Evolutionary conservation across 2,329 filamentous ascomycete genomes (phyloP), one percentile per base, ranked within the genome.

Genomic region (Fusarium albosuccineum): DNA sequence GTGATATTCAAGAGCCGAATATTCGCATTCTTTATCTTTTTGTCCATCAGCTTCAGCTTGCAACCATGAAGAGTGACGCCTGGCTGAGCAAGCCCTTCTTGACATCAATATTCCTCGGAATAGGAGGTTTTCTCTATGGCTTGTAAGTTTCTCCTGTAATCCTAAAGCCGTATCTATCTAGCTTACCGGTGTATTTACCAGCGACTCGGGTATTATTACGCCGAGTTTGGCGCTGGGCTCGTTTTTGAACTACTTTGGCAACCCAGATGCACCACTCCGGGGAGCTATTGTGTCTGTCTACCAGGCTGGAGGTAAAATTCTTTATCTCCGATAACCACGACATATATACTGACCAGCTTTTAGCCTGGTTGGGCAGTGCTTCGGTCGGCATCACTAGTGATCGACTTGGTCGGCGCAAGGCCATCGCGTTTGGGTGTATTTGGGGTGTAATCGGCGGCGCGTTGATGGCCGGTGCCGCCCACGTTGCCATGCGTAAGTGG

Each of bases 181-280:
- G 1, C 26, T 26, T 8, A 36, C 51, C n/a, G 16, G 46, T 2
- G 37, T 3, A 2, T 0, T 1, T 17, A 2, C 40, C 46, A 81
- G 79, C 54, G 79, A 81, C 60, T 81, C 79, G 6, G 79, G 79
- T 4, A 81, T 81, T 51, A 81, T 81, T 46, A 81, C 79, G 0
- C 79, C 79, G 1, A 81, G 77, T 52, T 62, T 81, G 3, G 79
- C 79, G 1, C 62, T 81, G 27, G 70, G 61, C 3, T 78, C 78
- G 0, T 81, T 81, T 36, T 51, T 76, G 9, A 45, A 34, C 0
- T 79, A 81, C 58, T 81, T 81, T 5, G 73, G 74, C 7, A 73
- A 75, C 2, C 79, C 79, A 0, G 60, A 77, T 51, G 70, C 79
- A 5, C 64, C 79, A 1, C 67, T 80, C 1, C 72, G 76, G 6